Evolutionary conservation across 257 asterid genomes (phyloP).

Genomic region (Osmanthus fragrans): DNA sequence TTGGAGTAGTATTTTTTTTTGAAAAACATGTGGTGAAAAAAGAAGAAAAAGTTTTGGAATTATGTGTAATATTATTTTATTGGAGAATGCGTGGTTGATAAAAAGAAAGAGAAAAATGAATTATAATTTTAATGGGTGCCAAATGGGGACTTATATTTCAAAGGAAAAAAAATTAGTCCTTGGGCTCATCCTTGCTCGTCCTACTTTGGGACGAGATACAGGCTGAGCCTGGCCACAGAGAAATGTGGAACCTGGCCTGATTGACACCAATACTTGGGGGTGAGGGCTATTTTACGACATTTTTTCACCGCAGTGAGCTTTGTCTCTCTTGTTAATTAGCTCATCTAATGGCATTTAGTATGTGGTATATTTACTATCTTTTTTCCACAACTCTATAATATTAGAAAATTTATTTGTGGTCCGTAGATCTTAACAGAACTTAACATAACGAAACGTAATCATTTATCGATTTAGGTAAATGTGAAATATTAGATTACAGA

Average conservation of each 20-base stretch:
- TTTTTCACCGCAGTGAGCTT: background rate
- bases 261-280: background rate
- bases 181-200: background rate
- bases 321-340: background rate
- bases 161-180: no score
- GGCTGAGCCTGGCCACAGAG: background rate
- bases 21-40: no score
- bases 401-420: background rate
- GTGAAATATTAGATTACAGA: background rate
- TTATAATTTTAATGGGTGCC: no score
- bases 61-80: no score
- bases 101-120: no score
- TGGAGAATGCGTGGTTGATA: no score
- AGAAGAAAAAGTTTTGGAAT: no score
- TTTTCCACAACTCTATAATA: background rate
- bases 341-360: background rate
- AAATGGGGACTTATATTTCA: no score
- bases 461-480: background rate
- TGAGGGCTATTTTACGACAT: background rate
- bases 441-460: no score
- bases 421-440: background rate
- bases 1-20: no score
- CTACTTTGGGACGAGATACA: background rate
- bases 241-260: background rate
- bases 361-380: background rate